Evolutionary conservation across 208 protist species (phyloP).

Genomic region (Borovskyia barvae): DNA sequence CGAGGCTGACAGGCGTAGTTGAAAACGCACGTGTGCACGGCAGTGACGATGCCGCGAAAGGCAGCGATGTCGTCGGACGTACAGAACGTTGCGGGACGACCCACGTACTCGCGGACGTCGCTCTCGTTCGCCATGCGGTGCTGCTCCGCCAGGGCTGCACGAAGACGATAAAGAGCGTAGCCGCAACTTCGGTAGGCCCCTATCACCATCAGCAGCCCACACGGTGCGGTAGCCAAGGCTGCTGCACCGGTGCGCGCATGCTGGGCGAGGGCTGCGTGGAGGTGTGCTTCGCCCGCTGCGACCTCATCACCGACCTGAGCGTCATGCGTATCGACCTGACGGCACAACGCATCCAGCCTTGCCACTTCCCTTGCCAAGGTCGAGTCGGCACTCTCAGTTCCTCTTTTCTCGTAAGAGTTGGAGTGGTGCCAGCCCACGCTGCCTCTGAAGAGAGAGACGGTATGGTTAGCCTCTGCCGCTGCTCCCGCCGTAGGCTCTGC

Average conservation of each 20-base stretch:
- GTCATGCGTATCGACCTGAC: no score
- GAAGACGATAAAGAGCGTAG: slow-evolving; percentile 36
- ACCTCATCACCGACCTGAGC: no score
- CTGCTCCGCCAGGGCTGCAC: slow-evolving; percentile 52
- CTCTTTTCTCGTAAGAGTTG: no score
- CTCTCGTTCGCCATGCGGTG: slow-evolving; percentile 36
- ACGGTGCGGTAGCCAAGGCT: slow-evolving; percentile 28
- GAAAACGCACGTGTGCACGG: slow-evolving; percentile 67
- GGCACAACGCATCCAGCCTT: no score
- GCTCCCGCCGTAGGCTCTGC: no score
- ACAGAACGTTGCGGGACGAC: slow-evolving; percentile 59
- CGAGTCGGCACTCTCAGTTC: no score
- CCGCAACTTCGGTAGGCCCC: slow-evolving; percentile 52
- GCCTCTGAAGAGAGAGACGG: no score
- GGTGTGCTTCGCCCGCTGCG: background rate
- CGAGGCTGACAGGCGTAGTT: slow-evolving; percentile 36
- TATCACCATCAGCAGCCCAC: slow-evolving; percentile 55
- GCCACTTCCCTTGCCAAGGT: no score
- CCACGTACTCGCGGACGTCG: slow-evolving; percentile 36
- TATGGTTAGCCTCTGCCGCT: no score
- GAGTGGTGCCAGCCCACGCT: no score
- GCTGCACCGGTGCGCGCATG: slow-evolving; percentile 22
- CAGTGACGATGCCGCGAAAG: slow-evolving; percentile 42
- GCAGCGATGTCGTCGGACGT: slow-evolving; percentile 45
- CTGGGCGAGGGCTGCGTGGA: slow-evolving; percentile 4